Percentiles rank a stretch among this genome's conserved stretches.
Conservation (phyloP, 2,329 filamentous ascomycete species). For the Hypoxylon sp. region DNA sequence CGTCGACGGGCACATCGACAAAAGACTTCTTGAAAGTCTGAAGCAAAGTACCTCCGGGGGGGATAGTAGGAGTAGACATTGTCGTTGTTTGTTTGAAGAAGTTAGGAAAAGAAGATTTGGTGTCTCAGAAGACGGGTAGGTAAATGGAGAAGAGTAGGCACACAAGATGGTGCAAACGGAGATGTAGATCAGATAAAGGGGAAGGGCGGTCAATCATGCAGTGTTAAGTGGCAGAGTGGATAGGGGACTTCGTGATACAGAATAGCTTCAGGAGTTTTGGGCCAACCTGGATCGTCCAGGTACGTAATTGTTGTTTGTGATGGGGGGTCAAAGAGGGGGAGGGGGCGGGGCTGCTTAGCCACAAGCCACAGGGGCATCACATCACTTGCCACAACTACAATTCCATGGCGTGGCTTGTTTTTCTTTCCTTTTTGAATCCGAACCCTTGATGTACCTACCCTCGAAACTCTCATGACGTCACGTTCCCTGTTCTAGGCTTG, state of each 20-base stretch:
- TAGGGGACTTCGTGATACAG: slow-evolving; percentile 10
- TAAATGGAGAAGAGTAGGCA: slow-evolving; percentile 13
- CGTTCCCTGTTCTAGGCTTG: background rate
- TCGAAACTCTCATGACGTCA: slow-evolving; percentile 18
- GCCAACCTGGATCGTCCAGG: background rate
- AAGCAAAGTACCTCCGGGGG: slow-evolving; percentile 83
- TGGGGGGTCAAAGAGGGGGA: slow-evolving; percentile 23
- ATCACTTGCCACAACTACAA: background rate
- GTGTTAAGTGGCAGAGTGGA: slow-evolving; percentile 8
- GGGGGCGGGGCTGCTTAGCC: slow-evolving; percentile 6
- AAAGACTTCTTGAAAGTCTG: slow-evolving; percentile 89
- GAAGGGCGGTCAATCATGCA: slow-evolving; percentile 36
- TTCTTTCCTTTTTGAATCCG: background rate
- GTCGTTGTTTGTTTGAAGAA: slow-evolving; percentile 46
- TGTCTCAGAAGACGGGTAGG: slow-evolving; percentile 6
- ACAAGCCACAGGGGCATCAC: background rate
- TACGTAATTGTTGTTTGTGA: slow-evolving; percentile 10
- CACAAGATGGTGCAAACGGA: slow-evolving; percentile 6
- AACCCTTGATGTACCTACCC: background rate
- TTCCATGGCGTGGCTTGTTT: background rate
- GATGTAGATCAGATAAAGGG: slow-evolving; percentile 13
- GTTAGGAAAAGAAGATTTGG: background rate
- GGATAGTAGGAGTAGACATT: slow-evolving; percentile 69
- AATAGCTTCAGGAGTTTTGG: slow-evolving; percentile 24
- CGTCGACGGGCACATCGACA: slow-evolving; percentile 82